phyloP scores from a whole-genome alignment of 768 basidiomycete species.

The Lactarius psammicola region DNA sequence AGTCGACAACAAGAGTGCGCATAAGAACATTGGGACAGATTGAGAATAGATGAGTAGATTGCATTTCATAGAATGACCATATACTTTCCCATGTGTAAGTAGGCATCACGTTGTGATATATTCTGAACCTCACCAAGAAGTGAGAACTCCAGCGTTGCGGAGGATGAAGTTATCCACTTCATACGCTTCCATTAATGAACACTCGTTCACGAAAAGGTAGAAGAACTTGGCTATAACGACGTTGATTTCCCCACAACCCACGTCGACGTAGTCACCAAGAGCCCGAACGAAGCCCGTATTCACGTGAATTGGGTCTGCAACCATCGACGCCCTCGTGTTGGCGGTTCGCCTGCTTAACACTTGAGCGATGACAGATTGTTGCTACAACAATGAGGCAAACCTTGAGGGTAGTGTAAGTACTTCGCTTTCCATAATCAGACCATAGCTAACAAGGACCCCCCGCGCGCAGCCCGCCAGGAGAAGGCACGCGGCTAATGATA shows the following conservation, averaged over 20 bases:
- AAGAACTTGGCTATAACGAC: constrained; percentile 62
- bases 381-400: constrained; percentile 39
- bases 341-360: constrained; percentile 46
- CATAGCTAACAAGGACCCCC: constrained; percentile 42
- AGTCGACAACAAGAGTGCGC: constrained; percentile 59
- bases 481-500: constrained; percentile 60
- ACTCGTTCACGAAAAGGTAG: constrained; percentile 55
- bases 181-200: constrained; percentile 58
- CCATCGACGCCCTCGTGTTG: constrained; percentile 41
- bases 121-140: constrained; percentile 50
- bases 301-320: constrained; percentile 60
- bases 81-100: constrained; percentile 41
- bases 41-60: constrained; percentile 50
- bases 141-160: constrained; percentile 57
- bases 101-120: neutral
- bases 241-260: constrained; percentile 49
- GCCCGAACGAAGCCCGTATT: constrained; percentile 55
- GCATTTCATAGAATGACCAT: constrained; percentile 69
- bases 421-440: constrained; percentile 50
- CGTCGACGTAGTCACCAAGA: constrained; percentile 50
- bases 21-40: constrained; percentile 57
- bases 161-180: constrained; percentile 75
- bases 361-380: neutral
- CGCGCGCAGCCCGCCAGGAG: constrained; percentile 68
- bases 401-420: constrained; percentile 53